A percentile compares a stretch with the other conserved stretches of the same genome.
These are phyloP conservation scores for Fusarium sp. DNA, from an alignment of 2,329 filamentous ascomycete species.

Conservation along the genomic window DNA sequence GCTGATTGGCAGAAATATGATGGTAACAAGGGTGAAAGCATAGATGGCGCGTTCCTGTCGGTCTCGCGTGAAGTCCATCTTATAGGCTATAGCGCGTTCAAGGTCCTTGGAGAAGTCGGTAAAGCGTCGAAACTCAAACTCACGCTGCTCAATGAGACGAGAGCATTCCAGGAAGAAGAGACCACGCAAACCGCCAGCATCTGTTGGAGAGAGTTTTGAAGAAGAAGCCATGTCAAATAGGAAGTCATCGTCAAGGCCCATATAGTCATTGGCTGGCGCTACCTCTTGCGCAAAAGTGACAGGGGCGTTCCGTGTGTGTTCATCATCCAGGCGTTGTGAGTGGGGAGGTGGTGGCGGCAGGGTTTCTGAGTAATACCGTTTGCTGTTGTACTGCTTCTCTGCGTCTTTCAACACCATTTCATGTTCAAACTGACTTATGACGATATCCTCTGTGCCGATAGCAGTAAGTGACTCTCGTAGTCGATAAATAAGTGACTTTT, in stretches of 20 bases:
- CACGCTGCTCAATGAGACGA: constrained; percentile 55
- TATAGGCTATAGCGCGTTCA: constrained; percentile 51
- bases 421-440: constrained; percentile 28
- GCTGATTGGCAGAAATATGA: constrained; percentile 63
- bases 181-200: constrained; percentile 55
- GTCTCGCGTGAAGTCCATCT: constrained; percentile 58
- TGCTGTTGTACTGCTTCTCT: constrained; percentile 15
- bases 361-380: constrained; percentile 18
- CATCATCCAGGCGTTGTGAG: constrained; percentile 19
- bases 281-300: constrained; percentile 6
- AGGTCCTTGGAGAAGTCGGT: constrained; percentile 51
- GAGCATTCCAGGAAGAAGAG: constrained; percentile 58
- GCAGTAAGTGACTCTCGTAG: constrained; percentile 45
- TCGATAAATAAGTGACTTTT: constrained; percentile 50
- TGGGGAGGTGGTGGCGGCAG: constrained; percentile 8
- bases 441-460: constrained; percentile 31
- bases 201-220: constrained; percentile 55
- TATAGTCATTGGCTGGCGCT: constrained; percentile 39
- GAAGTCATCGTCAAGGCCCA: constrained; percentile 44
- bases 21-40: constrained; percentile 64
- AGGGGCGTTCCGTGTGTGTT: constrained; percentile 14
- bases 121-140: constrained; percentile 52
- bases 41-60: constrained; percentile 63
- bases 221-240: constrained; percentile 47
- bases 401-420: constrained; percentile 13